Evolutionary conservation across 257 asterid species (phyloP).

Genomic region (Salvia hispanica): DNA sequence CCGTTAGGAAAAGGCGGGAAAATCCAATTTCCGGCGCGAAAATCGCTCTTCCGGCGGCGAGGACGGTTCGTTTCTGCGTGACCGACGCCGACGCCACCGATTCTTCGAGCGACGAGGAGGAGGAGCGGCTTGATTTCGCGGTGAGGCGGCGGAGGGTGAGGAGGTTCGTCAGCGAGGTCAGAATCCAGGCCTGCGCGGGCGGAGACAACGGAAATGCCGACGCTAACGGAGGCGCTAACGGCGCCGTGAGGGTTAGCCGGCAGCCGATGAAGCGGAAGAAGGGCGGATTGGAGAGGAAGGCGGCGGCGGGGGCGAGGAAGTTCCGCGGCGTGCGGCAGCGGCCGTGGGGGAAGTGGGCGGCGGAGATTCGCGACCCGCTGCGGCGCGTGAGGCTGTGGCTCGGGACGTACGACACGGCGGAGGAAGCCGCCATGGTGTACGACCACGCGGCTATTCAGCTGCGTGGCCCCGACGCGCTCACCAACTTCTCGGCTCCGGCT

Average conservation of each 20-base stretch:
- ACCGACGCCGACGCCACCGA: conserved; percentile 93
- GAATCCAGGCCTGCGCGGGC: conserved; percentile 43
- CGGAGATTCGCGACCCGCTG: conserved; percentile 89
- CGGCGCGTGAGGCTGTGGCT: conserved; percentile 88
- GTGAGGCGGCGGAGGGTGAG: conserved; percentile 55
- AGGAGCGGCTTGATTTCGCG: neutral
- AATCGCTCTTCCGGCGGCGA: conserved; percentile 24
- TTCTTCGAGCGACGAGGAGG: conserved; percentile 83
- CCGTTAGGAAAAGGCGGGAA: conserved; percentile 34
- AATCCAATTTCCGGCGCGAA: conserved; percentile 31
- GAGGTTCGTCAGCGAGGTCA: conserved; percentile 69
- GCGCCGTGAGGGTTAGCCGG: conserved; percentile 26
- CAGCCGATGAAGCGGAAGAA: conserved; percentile 45
- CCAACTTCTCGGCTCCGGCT: conserved; percentile 61
- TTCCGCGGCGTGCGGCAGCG: conserved; percentile 91
- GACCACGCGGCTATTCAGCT: conserved; percentile 96
- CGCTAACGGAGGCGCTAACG: conserved; percentile 17
- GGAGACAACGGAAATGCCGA: conserved; percentile 29
- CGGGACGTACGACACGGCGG: conserved; percentile 93
- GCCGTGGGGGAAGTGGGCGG: conserved; percentile 99
- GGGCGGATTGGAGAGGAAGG: conserved; percentile 30
- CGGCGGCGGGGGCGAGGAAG: conserved; percentile 47
- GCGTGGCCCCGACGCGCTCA: conserved; percentile 95
- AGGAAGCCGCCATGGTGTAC: conserved; percentile 97
- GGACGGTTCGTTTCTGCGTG: conserved; percentile 65